phyloP scores from a whole-genome alignment of 148 eudicot species.

The Spergularia marina region DNA sequence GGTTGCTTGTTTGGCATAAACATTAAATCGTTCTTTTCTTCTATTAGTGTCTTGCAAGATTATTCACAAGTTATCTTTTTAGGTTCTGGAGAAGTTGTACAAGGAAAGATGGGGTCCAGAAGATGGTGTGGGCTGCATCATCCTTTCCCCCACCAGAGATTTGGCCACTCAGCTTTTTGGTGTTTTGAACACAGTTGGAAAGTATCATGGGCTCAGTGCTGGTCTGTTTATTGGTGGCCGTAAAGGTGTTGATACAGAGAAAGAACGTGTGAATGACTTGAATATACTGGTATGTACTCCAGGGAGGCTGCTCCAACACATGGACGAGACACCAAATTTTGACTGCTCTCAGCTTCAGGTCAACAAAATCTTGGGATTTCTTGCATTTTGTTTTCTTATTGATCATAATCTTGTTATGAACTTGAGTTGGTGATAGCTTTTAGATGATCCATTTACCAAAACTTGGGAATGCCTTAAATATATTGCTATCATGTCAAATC shows the following conservation, averaged over 20 bases:
- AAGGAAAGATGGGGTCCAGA: constrained; percentile 81
- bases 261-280: constrained; percentile 73
- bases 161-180: constrained; percentile 78
- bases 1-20: background rate
- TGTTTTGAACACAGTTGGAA: constrained; percentile 76
- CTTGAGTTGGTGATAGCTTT: background rate
- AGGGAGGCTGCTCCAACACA: constrained; percentile 94
- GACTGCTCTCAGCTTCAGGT: constrained; percentile 97
- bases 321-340: constrained; percentile 94
- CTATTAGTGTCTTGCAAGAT: constrained; percentile 1
- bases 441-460: background rate
- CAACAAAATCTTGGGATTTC: constrained; percentile 18
- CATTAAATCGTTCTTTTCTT: background rate
- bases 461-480: background rate
- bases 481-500: background rate
- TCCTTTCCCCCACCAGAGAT: constrained; percentile 92
- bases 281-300: constrained; percentile 92
- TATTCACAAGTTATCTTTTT: background rate
- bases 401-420: background rate
- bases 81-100: constrained; percentile 85
- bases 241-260: constrained; percentile 72
- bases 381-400: background rate
- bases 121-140: constrained; percentile 91
- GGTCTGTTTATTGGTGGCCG: constrained; percentile 97
- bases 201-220: constrained; percentile 80